Base-by-base conservation (phyloP, 345 rosid species). In the Xanthoceras sorbifolium region DNA sequence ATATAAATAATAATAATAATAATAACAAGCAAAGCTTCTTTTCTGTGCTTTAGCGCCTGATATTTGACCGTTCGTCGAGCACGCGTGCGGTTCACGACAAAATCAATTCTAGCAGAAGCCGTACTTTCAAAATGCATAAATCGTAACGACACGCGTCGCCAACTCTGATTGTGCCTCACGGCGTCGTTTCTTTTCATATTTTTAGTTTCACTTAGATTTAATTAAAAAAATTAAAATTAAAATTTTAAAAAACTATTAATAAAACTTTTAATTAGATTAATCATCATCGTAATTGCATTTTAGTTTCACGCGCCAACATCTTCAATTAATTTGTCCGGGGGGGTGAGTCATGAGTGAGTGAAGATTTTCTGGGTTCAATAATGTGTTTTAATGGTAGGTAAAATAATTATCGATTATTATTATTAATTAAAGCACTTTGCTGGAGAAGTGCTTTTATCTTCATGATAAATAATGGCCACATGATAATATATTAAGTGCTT, bases 11-110 rank as follows among this genome's bases (percentile, higher is more conserved):
- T 18, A 61, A 40, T 67, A 5, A 44, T 23, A 20, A 20, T 2
- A 50, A 63, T 22, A 2, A 65, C 55, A 71, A 74, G 65, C 20
- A 31, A 73, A 74, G 60, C 65, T 69, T 60, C 31, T 2, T 23
- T 62, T 76, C 22, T 61, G 65, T 73, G 76, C 84, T 84, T 84
- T 78, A 67, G 85, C 81, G 84, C 82, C 81, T 83, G 85, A 83
- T 65, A 70, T 83, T 88, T 88, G 91, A 86, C 92, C 85, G 52
- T 54, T 86, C 69, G 66, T 78, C 86, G 62, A 57, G 28, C 28
- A 84, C 88, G 92, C 97, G 88, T 90, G 89, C 82, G 76, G 83
- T 83, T 79, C 90, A 88, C 90, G 87, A 84, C 95, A 88, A 84
- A 84, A 6, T 65, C 71, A 76, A 75, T 72, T n/a, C 9, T 62